These are phyloP conservation scores for Metschnikowia gelsemii DNA, from an alignment of 805 yeast species.

Conservation along the genomic window DNA sequence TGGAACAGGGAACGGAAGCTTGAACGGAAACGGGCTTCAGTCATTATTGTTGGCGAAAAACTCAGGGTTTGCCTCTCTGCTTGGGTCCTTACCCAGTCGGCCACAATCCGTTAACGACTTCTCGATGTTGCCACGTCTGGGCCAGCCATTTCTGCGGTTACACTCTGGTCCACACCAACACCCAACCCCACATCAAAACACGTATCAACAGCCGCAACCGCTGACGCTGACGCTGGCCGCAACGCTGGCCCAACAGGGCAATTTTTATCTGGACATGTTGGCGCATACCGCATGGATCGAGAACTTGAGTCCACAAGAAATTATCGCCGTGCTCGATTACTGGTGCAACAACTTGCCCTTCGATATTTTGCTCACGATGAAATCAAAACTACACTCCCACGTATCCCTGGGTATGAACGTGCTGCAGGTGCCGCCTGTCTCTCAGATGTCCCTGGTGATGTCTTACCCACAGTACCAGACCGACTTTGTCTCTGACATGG, in stretches of 20 bases:
- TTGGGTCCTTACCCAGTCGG: conserved; percentile 35
- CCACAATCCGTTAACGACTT: conserved; percentile 47
- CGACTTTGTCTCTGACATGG: conserved; percentile 18
- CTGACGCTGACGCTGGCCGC: too few species aligned
- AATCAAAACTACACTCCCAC: conserved; percentile 45
- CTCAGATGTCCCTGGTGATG: too few species aligned
- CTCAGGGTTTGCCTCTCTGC: conserved; percentile 28
- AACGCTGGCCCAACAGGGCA: conserved; percentile 8
- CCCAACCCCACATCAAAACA: too few species aligned
- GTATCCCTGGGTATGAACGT: conserved; percentile 20
- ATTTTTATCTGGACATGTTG: conserved; percentile 44
- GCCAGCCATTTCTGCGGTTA: conserved; percentile 10
- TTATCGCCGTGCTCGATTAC: conserved; percentile 52
- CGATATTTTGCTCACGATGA: conserved; percentile 51
- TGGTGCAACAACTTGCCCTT: conserved; percentile 50
- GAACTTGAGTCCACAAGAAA: conserved; percentile 49
- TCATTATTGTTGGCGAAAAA: conserved; percentile 28
- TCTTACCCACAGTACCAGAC: conserved; percentile 7
- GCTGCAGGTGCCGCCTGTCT: conserved; percentile 12
- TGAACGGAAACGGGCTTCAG: conserved; percentile 21
- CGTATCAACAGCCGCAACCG: too few species aligned
- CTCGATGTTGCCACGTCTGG: conserved; percentile 13
- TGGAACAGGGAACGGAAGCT: too few species aligned
- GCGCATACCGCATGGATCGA: conserved; percentile 38
- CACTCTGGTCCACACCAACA: too few species aligned